phyloP scores from a whole-genome alignment of 805 yeast species.

The Candida verbasci region DNA sequence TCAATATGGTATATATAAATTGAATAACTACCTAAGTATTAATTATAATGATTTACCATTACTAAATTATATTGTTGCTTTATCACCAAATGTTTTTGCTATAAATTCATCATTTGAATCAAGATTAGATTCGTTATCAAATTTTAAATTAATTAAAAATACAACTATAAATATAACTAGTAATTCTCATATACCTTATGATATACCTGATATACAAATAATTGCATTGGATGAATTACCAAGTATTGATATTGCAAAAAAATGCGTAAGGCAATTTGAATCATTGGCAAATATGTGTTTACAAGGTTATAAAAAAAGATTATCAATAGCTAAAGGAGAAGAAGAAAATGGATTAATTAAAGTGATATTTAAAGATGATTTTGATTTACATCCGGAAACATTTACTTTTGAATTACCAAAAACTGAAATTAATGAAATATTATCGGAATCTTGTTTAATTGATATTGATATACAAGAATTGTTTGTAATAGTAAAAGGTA shows the following conservation, averaged over 20 bases:
- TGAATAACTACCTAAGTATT: conserved; percentile 20
- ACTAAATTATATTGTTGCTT: conserved; percentile 31
- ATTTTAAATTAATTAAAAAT: conserved; percentile 22
- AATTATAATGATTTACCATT: conserved; percentile 21
- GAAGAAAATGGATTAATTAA: conserved; percentile 15
- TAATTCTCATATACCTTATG: conserved; percentile 38
- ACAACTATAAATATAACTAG: conserved; percentile 22
- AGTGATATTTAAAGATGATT: conserved; percentile 20
- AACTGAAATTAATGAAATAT: conserved; percentile 13
- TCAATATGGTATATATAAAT: conserved; percentile 47
- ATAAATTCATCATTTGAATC: conserved; percentile 28
- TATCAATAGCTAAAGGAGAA: conserved; percentile 22
- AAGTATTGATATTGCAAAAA: conserved; percentile 15
- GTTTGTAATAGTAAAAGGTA: conserved; percentile 20
- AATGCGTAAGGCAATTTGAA: conserved; percentile 26
- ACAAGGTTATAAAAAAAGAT: conserved; percentile 36
- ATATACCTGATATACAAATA: conserved; percentile 30
- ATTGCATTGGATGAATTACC: conserved; percentile 30
- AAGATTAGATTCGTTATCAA: conserved; percentile 23
- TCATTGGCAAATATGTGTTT: conserved; percentile 22
- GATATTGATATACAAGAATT: conserved; percentile 37
- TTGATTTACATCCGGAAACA: conserved; percentile 19
- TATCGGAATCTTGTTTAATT: conserved; percentile 25
- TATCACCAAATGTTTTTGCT: conserved; percentile 29
- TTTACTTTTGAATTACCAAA: conserved; percentile 15